phyloP scores from a whole-genome alignment of 2,329 filamentous ascomycete species.

The Zymoseptoria passerinii region DNA sequence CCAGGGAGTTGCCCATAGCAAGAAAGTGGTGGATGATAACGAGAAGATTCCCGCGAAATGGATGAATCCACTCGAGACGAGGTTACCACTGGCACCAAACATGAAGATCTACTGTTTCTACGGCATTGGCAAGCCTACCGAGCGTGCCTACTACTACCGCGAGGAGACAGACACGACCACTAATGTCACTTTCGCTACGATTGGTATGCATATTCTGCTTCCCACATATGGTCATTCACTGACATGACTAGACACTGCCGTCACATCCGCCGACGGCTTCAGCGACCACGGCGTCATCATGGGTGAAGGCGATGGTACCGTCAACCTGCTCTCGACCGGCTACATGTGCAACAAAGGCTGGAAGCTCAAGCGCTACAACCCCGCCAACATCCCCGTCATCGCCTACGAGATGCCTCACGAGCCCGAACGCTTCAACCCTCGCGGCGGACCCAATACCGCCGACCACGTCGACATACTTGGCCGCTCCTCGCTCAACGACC shows the following conservation, averaged over 20 bases:
- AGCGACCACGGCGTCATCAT: conserved; percentile 85
- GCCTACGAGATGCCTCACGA: conserved; percentile 96
- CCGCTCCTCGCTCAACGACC: conserved; percentile 77
- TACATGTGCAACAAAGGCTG: conserved; percentile 98
- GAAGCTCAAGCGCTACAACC: conserved; percentile 90
- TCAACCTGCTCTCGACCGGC: conserved; percentile 80
- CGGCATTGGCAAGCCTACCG: conserved; percentile 85
- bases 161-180: conserved; percentile 57
- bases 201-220: conserved; percentile 13
- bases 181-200: conserved; percentile 49
- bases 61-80: conserved; percentile 88
- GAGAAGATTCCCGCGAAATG: conserved; percentile 58
- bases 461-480: conserved; percentile 97
- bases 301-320: conserved; percentile 93
- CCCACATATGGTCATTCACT: background rate
- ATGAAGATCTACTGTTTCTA: conserved; percentile 98
- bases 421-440: conserved; percentile 80
- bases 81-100: conserved; percentile 76
- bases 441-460: conserved; percentile 61
- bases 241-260: conserved; percentile 52
- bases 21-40: conserved; percentile 65
- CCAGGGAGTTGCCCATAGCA: conserved; percentile 75
- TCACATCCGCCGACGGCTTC: conserved; percentile 51
- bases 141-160: conserved; percentile 87
- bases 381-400: conserved; percentile 68